These are phyloP conservation scores for Penicillium sp. DNA, from an alignment of 2,329 filamentous ascomycete genomes.

Conservation along the genomic window DNA sequence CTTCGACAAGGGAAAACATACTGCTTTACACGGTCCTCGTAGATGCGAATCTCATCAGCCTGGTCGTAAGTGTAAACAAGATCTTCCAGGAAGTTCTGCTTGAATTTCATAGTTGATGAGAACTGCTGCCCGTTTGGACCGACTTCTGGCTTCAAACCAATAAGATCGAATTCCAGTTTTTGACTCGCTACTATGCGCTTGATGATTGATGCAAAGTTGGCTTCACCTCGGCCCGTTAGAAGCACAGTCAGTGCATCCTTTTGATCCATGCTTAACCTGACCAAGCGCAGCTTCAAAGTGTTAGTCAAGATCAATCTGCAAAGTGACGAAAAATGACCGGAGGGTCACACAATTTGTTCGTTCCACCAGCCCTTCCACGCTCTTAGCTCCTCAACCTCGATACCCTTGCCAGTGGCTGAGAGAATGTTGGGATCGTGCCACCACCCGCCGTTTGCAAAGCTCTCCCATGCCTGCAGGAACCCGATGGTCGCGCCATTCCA, in stretches of 20 bases:
- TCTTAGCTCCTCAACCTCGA: constrained; percentile 76
- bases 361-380: constrained; percentile 98
- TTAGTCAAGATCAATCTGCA: constrained; percentile 22
- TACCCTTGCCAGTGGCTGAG: constrained; percentile 78
- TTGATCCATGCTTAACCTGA: constrained; percentile 77
- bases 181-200: constrained; percentile 78
- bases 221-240: constrained; percentile 81
- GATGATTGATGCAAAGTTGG: constrained; percentile 74
- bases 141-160: constrained; percentile 81
- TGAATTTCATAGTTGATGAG: constrained; percentile 84
- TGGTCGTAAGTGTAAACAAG: constrained; percentile 82
- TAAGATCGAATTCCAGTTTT: constrained; percentile 81
- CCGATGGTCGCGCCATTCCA: constrained; percentile 82
- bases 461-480: constrained; percentile 71
- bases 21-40: constrained; percentile 65
- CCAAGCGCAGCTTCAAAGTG: constrained; percentile 62
- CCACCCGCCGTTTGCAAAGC: constrained; percentile 85
- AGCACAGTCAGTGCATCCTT: constrained; percentile 83
- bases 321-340: not conserved
- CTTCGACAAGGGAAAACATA: constrained; percentile 31
- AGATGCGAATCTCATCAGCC: constrained; percentile 76
- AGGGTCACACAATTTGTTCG: constrained; percentile 71
- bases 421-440: constrained; percentile 93
- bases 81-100: constrained; percentile 78
- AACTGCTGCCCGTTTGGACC: constrained; percentile 81